Conservation (phyloP, 2,329 filamentous ascomycete species). For the Incumbomyces delicatus region DNA sequence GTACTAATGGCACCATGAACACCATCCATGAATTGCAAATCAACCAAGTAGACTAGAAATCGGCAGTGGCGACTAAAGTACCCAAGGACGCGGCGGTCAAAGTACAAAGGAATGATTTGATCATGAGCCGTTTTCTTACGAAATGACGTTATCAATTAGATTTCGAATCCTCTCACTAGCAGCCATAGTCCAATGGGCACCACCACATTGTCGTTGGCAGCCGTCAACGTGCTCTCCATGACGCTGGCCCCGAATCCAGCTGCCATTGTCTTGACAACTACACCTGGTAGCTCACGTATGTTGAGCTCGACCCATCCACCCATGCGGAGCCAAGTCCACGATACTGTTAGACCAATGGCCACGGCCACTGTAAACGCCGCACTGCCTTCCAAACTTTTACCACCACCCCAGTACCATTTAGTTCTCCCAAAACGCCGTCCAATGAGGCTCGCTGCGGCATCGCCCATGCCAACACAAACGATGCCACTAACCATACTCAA, state of each 20-base stretch:
- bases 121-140: no score
- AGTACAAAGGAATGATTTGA: no score
- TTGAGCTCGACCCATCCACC: slow-evolving; percentile 55
- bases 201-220: slow-evolving; percentile 96
- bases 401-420: slow-evolving; percentile 96
- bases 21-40: no score
- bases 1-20: no score
- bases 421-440: slow-evolving; percentile 73
- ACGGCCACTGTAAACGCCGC: slow-evolving; percentile 75
- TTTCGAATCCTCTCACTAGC: slow-evolving; percentile 63
- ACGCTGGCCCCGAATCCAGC: slow-evolving; percentile 76
- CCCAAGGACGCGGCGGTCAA: no score
- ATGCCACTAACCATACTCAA: slow-evolving; percentile 87
- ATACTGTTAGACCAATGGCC: slow-evolving; percentile 59
- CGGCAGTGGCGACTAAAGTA: no score
- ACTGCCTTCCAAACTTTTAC: slow-evolving; percentile 85
- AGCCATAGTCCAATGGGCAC: slow-evolving; percentile 90
- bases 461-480: slow-evolving; percentile 87
- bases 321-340: slow-evolving; percentile 62
- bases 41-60: no score
- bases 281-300: slow-evolving; percentile 11
- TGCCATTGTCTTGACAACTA: slow-evolving; percentile 50
- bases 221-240: slow-evolving; percentile 89
- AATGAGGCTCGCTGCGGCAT: slow-evolving; percentile 83
- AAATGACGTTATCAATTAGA: slow-evolving; percentile 6